Evolutionary conservation across 805 yeast genomes (phyloP), one percentile per base, ranked within the genome.

Genomic region (Kluyveromyces wickerhamii): DNA sequence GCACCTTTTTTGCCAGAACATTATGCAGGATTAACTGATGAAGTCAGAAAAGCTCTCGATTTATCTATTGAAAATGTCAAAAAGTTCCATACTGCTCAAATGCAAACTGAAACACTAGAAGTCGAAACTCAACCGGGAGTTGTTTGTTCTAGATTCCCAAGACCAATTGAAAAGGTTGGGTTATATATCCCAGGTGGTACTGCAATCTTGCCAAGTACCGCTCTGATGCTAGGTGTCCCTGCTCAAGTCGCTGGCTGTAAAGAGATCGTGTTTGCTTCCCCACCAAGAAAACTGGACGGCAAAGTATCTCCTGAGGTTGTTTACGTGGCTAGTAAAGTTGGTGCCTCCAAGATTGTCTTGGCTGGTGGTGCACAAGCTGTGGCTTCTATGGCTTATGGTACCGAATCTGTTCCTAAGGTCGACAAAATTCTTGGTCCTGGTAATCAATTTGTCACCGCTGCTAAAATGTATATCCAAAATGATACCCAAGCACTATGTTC

Each of bases 351-450:
- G 48, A 87, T 92, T 52, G 86, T 92, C 7, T 68, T 92, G 49
- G 98, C 98, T 1, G 99, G 99, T 51, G 99, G 99, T 53, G 98
- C 98, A 3, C 99, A 92, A 67, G 99, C 98, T 5, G 85, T 92
- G 34, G 95, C 96, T 30, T 94, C 99, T 4, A 76, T 92, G 95
- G 98, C 98, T 2, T 92, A 92, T 58, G 99, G 99, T 56, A 92
- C 98, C 10, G 86, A 85, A 49, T 65, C 83, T 23, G 79, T 92
- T 33, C 82, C 94, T 34, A 92, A 92, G 63, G 89, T 89, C 54
- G 96, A 92, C 63, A 92, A 92, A 71, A 88, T 92, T 42, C 71
- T 92, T 59, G 99, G 99, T 31, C 99, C 99, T 16, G 99, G 99
- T 41, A 92, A 92, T 65, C 99, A 92, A 66, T 92, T 92, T 58